A percentile compares a stretch with the other conserved stretches of the same genome.
Evolutionary conservation across 352 stramenopile species (phyloP).

Genomic region (Phytophthora constricta): DNA sequence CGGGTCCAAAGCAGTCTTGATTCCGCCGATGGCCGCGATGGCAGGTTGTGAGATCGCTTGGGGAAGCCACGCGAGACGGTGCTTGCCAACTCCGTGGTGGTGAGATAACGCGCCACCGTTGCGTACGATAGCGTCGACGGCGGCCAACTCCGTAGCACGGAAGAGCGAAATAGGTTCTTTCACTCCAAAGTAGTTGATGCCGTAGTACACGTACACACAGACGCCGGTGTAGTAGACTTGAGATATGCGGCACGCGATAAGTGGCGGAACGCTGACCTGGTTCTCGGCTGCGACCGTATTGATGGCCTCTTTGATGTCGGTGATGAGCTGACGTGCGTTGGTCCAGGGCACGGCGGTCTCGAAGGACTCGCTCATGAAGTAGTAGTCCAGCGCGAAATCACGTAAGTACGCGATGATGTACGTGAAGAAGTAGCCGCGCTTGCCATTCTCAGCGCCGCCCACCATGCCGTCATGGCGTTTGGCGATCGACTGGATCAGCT

Average conservation of each 20-base stretch:
- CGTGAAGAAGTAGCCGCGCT: slow-evolving; percentile 94
- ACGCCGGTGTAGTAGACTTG: slow-evolving; percentile 96
- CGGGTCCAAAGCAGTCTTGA: slow-evolving; percentile 92
- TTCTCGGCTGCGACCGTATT: slow-evolving; percentile 40
- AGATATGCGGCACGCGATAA: slow-evolving; percentile 93
- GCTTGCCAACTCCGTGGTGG: slow-evolving; percentile 96
- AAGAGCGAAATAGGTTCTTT: slow-evolving; percentile 84
- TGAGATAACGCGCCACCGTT: slow-evolving; percentile 94
- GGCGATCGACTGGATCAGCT: slow-evolving; percentile 68
- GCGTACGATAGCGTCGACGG: slow-evolving; percentile 87
- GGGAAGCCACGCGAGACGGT: slow-evolving; percentile 86
- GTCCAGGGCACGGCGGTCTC: slow-evolving; percentile 88
- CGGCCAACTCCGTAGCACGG: slow-evolving; percentile 72
- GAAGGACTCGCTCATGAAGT: slow-evolving; percentile 93
- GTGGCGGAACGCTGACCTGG: slow-evolving; percentile 76
- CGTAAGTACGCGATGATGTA: slow-evolving; percentile 95
- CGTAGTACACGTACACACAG: slow-evolving; percentile 97
- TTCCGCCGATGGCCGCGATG: slow-evolving; percentile 66
- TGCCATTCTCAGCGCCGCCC: slow-evolving; percentile 85
- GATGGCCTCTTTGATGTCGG: slow-evolving; percentile 65
- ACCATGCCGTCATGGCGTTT: slow-evolving; percentile 82
- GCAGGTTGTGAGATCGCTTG: slow-evolving; percentile 83
- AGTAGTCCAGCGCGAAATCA: slow-evolving; percentile 94
- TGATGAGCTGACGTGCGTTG: slow-evolving; percentile 61
- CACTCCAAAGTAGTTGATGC: slow-evolving; percentile 92